Base-by-base conservation (phyloP, 2,329 filamentous ascomycete genomes). In the Penicillium paneum region DNA sequence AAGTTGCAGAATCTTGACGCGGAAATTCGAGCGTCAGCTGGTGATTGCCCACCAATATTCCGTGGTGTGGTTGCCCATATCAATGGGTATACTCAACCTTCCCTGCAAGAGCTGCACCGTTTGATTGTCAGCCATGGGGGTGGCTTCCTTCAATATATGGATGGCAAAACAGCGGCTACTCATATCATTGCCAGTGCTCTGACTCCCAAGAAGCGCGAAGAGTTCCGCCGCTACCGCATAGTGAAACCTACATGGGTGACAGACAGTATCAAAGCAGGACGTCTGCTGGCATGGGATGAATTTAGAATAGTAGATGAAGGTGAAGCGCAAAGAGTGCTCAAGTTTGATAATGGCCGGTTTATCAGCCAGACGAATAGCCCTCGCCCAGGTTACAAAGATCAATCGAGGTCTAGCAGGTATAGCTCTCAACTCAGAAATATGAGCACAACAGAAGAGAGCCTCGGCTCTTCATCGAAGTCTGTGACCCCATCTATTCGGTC, bases 1-100 rank as follows among this genome's bases (percentile, higher is more conserved):
- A 99, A 99, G 70, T 81, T 99, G 3, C 94, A 97, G 73, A 99
- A 99, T 67, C 83, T 94, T 29, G 94, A 99, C 74, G 86, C 86
- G 8, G 84, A 96, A 50, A 79, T 96, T 41, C 86, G 93, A 55
- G 82, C 88, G 31, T 78, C 83, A 4, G 83, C 86, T 1, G 74
- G 77, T 0, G 85, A 87, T 61, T 90, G 89, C 60, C 90, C 91
- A 10, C 85, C 84, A 58, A 91, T 99, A 49, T 99, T 99, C 79
- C 90, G 88, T 63, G 91, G 91, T 0, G 82, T 97, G 8, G 91
- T 96, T 12, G 91, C 88, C 10, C 90, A 97, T 73, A 88, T 99
- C 24, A 96, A 92, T 64, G 94, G 94, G 45, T 99, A 97, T 70
- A 99, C 94, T 0, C 93, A 97, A 65, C 94, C 94, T 0, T 91